These are phyloP conservation scores for Wickerhamomyces kurtzmanii DNA, from an alignment of 805 yeast genomes.

Conservation along the genomic window DNA sequence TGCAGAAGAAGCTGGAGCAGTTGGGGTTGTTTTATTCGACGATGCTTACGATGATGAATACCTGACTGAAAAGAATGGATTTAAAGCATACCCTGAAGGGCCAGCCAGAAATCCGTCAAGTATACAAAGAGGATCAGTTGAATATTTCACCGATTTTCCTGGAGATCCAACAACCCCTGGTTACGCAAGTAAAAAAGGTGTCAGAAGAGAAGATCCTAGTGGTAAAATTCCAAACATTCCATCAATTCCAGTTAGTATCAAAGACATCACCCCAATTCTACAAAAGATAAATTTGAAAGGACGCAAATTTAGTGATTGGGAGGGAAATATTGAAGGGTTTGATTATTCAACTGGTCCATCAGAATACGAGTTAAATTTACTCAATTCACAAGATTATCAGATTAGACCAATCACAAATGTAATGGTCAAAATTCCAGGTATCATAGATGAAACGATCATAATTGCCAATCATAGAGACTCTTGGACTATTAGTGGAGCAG, in stretches of 20 bases:
- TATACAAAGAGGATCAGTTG: slow-evolving; percentile 54
- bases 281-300: slow-evolving; percentile 27
- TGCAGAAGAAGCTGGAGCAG: slow-evolving; percentile 55
- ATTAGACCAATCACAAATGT: slow-evolving; percentile 38
- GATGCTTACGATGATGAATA: slow-evolving; percentile 43
- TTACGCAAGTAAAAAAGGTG: slow-evolving; percentile 40
- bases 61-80: slow-evolving; percentile 47
- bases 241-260: slow-evolving; percentile 37
- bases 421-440: slow-evolving; percentile 46
- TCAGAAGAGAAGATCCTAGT: slow-evolving; percentile 28
- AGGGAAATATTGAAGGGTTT: slow-evolving; percentile 30
- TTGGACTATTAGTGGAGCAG: slow-evolving; percentile 37
- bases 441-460: slow-evolving; percentile 41
- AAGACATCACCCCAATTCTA: slow-evolving; percentile 32
- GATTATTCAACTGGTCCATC: slow-evolving; percentile 41
- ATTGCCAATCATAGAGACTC: slow-evolving; percentile 50
- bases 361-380: slow-evolving; percentile 22
- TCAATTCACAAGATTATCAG: slow-evolving; percentile 29
- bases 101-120: slow-evolving; percentile 55
- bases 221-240: slow-evolving; percentile 42
- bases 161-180: slow-evolving; percentile 81
- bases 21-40: slow-evolving; percentile 40
- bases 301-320: slow-evolving; percentile 20
- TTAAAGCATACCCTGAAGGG: slow-evolving; percentile 49
- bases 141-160: slow-evolving; percentile 46